A percentile compares a stretch with the other conserved stretches of the same genome.
phyloP scores from a whole-genome alignment of 768 basidiomycete species.

The Suillus occidentalis region DNA sequence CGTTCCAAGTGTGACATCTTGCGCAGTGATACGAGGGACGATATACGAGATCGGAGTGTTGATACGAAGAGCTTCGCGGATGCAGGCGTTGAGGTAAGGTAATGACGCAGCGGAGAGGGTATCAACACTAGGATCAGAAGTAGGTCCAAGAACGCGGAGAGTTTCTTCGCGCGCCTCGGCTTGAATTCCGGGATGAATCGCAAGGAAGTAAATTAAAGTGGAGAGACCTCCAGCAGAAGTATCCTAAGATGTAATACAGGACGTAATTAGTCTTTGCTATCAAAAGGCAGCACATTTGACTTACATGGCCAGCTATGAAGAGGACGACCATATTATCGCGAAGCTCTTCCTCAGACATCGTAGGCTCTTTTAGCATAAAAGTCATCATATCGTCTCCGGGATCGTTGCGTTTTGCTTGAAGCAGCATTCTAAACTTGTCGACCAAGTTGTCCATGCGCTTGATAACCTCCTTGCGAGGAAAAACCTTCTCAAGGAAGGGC shows the following conservation, averaged over 20 bases:
- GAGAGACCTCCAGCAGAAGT: slow-evolving; percentile 42
- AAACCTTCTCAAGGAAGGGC: slow-evolving; percentile 30
- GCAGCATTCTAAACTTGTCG: slow-evolving; percentile 26
- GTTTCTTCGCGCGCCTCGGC: slow-evolving; percentile 38
- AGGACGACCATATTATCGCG: slow-evolving; percentile 39
- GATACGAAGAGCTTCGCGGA: slow-evolving; percentile 40
- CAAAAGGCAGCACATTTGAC: slow-evolving; percentile 5
- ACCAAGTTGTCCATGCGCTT: slow-evolving; percentile 32
- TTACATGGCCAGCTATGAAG: slow-evolving; percentile 42
- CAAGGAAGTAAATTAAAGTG: slow-evolving; percentile 36
- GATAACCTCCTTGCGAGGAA: slow-evolving; percentile 31
- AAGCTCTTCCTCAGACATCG: slow-evolving; percentile 34
- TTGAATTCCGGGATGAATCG: slow-evolving; percentile 38
- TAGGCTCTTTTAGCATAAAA: slow-evolving; percentile 35
- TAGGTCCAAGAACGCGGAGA: slow-evolving; percentile 26
- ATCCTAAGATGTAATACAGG: slow-evolving; percentile 25
- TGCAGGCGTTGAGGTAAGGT: slow-evolving; percentile 37
- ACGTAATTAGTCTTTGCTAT: not conserved
- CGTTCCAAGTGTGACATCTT: slow-evolving; percentile 20
- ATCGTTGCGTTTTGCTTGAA: slow-evolving; percentile 31
- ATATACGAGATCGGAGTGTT: slow-evolving; percentile 28
- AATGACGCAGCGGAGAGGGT: slow-evolving; percentile 25
- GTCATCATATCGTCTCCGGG: slow-evolving; percentile 37
- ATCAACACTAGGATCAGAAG: slow-evolving; percentile 31
- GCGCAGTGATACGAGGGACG: slow-evolving; percentile 16